These are phyloP conservation scores for Backusella mclennaniae DNA, from an alignment of 192 early-diverging fungal genomes.

Conservation along the genomic window DNA sequence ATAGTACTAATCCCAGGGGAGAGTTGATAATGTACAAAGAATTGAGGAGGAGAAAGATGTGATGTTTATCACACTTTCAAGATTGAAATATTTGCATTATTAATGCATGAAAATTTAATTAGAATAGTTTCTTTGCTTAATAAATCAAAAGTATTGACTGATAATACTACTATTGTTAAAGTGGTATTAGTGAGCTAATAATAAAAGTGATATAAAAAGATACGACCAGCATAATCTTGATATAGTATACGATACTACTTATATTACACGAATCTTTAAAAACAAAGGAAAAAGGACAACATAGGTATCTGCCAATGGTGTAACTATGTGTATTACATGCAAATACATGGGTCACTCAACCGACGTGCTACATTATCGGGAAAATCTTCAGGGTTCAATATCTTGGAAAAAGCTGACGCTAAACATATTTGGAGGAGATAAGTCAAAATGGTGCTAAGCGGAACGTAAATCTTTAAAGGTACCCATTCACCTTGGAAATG, in stretches of 20 bases:
- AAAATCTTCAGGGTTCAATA: slow-evolving; percentile 1
- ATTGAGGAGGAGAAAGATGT: neutral
- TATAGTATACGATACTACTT: neutral
- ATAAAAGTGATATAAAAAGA: neutral
- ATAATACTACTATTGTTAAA: neutral
- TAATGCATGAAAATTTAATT: neutral
- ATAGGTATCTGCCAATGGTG: neutral
- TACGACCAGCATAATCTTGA: neutral
- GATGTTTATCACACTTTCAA: neutral
- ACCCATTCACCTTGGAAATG: neutral
- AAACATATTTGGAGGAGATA: neutral
- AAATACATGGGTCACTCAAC: slow-evolving; percentile 1
- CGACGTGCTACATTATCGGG: neutral
- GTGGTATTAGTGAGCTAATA: neutral
- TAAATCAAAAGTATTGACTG: neutral
- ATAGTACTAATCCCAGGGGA: neutral
- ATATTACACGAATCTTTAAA: neutral
- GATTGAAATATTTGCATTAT: neutral
- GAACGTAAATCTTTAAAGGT: neutral
- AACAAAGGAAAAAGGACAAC: neutral
- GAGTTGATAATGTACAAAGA: neutral
- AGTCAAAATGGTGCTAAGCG: neutral
- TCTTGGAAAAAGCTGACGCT: neutral
- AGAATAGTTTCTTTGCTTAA: neutral
- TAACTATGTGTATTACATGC: neutral